Percentiles rank a stretch among this genome's conserved stretches.
phyloP scores from a whole-genome alignment of 345 rosid species.

The Salix koriyanagi region DNA sequence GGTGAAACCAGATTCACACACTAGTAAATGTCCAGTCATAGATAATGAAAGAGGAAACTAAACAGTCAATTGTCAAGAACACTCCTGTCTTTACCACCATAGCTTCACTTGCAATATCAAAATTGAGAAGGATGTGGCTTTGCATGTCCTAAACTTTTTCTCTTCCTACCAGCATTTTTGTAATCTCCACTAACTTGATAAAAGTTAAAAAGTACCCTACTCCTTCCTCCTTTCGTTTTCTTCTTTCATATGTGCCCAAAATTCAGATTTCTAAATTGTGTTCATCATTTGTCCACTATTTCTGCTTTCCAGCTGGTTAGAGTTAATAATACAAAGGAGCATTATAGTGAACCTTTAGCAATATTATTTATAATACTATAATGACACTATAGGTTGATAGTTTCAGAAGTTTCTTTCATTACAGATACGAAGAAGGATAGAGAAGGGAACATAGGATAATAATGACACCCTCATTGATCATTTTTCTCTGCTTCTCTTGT shows the following conservation, averaged over 20 bases:
- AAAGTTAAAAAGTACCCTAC: not conserved
- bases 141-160: slow-evolving; percentile 1
- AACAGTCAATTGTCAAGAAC: not conserved
- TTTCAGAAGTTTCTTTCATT: slow-evolving; percentile 8
- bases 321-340: slow-evolving; percentile 4
- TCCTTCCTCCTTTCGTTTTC: not conserved
- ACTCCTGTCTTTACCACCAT: not conserved
- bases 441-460: slow-evolving; percentile 4
- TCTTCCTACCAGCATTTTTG: not conserved
- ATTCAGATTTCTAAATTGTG: not conserved
- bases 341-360: slow-evolving; percentile 2
- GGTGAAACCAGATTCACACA: slow-evolving; percentile 1
- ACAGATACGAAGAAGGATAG: slow-evolving; percentile 3
- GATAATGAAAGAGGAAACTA: not conserved
- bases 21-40: not conserved
- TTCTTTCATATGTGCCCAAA: not conserved
- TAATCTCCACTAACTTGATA: slow-evolving; percentile 2
- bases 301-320: not conserved
- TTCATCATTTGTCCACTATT: not conserved
- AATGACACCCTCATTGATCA: not conserved
- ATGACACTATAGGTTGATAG: not conserved
- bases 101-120: slow-evolving; percentile 6
- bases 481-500: not conserved
- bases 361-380: not conserved
- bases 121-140: not conserved